A percentile compares a stretch with the other conserved stretches of the same genome.
These are phyloP conservation scores for Lipomyces kockii DNA, from an alignment of 805 yeast species.

Conservation along the genomic window DNA sequence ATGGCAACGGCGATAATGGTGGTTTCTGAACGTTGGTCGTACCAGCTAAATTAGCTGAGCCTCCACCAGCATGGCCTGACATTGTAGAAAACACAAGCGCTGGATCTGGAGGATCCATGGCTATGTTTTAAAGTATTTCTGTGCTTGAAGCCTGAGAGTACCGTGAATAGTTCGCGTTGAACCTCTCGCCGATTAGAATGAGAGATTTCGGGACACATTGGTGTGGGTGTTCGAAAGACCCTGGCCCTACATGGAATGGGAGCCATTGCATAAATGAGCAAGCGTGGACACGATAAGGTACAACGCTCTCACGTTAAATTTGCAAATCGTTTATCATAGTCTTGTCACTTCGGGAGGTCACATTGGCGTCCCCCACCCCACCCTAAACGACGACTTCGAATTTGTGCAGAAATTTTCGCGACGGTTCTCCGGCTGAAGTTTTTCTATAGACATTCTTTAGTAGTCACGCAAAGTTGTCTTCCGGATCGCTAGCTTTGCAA, in stretches of 20 bases:
- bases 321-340: too few species aligned
- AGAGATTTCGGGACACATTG: too few species aligned
- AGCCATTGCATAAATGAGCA: too few species aligned
- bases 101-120: constrained; percentile 26
- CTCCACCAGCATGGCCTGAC: constrained; percentile 21
- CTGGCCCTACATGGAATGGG: background rate
- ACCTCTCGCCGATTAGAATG: background rate
- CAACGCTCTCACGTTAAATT: too few species aligned
- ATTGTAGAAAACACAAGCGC: constrained; percentile 21
- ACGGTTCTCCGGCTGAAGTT: background rate
- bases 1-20: constrained; percentile 7
- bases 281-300: too few species aligned
- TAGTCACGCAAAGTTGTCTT: constrained; percentile 14
- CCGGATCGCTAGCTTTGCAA: constrained; percentile 10
- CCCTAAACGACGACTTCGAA: background rate
- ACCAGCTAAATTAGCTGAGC: constrained; percentile 7
- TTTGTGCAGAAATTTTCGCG: background rate
- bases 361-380: background rate
- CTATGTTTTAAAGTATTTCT: background rate
- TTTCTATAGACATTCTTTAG: constrained; percentile 4
- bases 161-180: background rate
- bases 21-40: constrained; percentile 6
- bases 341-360: too few species aligned
- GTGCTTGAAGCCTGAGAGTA: background rate
- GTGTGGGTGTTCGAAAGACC: background rate